phyloP scores from a whole-genome alignment of 2,329 filamentous ascomycete genomes.

The Aspergillus sclerotialis region DNA sequence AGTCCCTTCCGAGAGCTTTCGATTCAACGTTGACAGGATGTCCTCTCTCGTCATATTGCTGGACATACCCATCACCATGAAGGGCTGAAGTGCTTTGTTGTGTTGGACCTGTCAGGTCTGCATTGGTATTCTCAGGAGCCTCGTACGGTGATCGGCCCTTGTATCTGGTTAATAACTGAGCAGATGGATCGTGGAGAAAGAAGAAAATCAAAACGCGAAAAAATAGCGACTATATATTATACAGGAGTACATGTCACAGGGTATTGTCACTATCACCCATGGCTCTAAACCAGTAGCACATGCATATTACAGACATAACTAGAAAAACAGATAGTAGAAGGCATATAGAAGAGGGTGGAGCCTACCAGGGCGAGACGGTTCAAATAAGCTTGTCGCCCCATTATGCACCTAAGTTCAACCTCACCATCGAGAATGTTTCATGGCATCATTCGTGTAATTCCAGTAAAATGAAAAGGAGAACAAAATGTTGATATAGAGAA shows the following conservation, averaged over 20 bases:
- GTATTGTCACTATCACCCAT: no score
- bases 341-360: conserved; percentile 4
- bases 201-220: conserved; percentile 2
- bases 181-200: neutral
- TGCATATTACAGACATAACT: no score
- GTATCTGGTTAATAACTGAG: conserved; percentile 13
- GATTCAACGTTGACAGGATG: conserved; percentile 41
- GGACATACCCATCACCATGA: conserved; percentile 38
- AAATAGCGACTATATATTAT: conserved; percentile 1
- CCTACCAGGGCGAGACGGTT: conserved; percentile 41
- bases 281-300: no score
- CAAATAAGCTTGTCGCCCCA: conserved; percentile 41
- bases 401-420: conserved; percentile 11
- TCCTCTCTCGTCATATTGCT: conserved; percentile 42
- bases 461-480: neutral
- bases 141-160: conserved; percentile 43
- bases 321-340: no score
- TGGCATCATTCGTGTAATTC: neutral
- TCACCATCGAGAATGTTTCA: neutral
- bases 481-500: neutral
- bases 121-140: conserved; percentile 25
- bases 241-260: no score
- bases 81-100: conserved; percentile 17
- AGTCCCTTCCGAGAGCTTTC: conserved; percentile 29
- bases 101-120: conserved; percentile 14